These are phyloP conservation scores for Cyclotella sp. DNA, from an alignment of 108 stramenopile genomes.

Conservation along the genomic window DNA sequence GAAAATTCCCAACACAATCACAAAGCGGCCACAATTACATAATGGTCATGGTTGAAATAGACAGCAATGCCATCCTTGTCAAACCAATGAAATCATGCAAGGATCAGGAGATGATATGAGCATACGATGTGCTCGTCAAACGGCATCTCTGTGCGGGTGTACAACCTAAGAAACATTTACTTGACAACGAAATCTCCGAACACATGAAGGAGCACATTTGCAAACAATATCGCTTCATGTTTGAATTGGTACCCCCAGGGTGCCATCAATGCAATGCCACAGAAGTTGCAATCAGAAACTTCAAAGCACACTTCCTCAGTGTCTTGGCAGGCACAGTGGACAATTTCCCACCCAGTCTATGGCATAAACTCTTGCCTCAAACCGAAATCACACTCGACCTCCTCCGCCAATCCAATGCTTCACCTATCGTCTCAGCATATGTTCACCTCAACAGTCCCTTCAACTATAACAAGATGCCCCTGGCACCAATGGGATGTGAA, in stretches of 20 bases:
- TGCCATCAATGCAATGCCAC: slow-evolving; percentile 42
- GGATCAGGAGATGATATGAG: slow-evolving; percentile 1
- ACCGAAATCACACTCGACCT: too few relatives aligned
- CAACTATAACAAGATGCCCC: slow-evolving; percentile 49
- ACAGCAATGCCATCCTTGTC: too few relatives aligned
- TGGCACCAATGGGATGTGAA: too few relatives aligned
- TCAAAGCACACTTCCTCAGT: too few relatives aligned
- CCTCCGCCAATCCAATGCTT: slow-evolving; percentile 19
- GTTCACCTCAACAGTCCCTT: slow-evolving; percentile 18
- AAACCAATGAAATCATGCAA: neutral
- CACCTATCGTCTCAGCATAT: slow-evolving; percentile 37
- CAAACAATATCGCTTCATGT: neutral
- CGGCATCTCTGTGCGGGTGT: neutral
- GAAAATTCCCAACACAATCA: too few relatives aligned
- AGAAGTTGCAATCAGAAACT: slow-evolving; percentile 57
- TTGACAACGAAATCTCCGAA: neutral
- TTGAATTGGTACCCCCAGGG: slow-evolving; percentile 42
- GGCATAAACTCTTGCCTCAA: too few relatives aligned
- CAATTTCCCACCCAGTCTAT: too few relatives aligned
- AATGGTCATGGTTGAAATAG: too few relatives aligned
- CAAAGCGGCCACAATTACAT: too few relatives aligned
- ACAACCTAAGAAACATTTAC: neutral
- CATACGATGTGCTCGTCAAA: neutral
- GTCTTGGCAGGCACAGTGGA: slow-evolving; percentile 26
- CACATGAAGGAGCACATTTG: neutral